A percentile compares a stretch with the other conserved stretches of the same genome.
These are phyloP conservation scores for Metroxylon sagu DNA, from an alignment of 176 grass and related monocot species.

Conservation along the genomic window DNA sequence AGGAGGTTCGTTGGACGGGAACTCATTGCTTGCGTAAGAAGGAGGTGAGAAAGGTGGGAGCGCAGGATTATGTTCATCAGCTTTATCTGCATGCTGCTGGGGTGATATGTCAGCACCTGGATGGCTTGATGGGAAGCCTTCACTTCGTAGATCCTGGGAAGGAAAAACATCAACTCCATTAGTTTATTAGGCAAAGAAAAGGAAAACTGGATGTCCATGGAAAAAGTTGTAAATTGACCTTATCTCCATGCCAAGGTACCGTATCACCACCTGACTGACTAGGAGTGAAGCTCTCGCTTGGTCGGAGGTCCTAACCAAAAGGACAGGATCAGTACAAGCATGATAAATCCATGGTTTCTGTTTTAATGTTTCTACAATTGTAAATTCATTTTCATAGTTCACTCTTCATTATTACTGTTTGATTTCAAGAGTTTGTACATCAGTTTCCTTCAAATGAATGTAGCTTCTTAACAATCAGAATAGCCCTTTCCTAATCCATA, in stretches of 20 bases:
- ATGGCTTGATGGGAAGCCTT: constrained; percentile 47
- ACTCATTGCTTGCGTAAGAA: constrained; percentile 40
- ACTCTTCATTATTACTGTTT: too few relatives aligned
- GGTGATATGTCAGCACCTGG: constrained; percentile 19
- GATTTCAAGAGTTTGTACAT: too few relatives aligned
- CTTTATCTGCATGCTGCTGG: constrained; percentile 31
- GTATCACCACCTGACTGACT: constrained; percentile 15
- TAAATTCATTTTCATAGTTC: too few relatives aligned
- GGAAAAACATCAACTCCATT: not conserved
- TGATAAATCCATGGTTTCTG: too few relatives aligned
- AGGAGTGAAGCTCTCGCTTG: constrained; percentile 1
- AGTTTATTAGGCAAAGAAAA: too few relatives aligned
- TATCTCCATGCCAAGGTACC: constrained; percentile 32
- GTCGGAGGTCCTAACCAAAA: not conserved
- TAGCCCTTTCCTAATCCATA: too few relatives aligned
- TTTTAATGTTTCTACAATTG: too few relatives aligned
- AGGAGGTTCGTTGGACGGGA: constrained; percentile 37
- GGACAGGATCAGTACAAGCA: too few relatives aligned
- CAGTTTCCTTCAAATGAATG: too few relatives aligned
- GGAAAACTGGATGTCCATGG: too few relatives aligned
- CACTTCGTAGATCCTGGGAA: constrained; percentile 44
- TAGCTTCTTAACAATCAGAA: too few relatives aligned
- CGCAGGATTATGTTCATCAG: constrained; percentile 27
- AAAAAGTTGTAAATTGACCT: constrained; percentile 37
- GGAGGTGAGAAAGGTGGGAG: constrained; percentile 47